Evolutionary conservation across 164 flowering plant species (phyloP).

Genomic region (Aristolochia fimbriata): DNA sequence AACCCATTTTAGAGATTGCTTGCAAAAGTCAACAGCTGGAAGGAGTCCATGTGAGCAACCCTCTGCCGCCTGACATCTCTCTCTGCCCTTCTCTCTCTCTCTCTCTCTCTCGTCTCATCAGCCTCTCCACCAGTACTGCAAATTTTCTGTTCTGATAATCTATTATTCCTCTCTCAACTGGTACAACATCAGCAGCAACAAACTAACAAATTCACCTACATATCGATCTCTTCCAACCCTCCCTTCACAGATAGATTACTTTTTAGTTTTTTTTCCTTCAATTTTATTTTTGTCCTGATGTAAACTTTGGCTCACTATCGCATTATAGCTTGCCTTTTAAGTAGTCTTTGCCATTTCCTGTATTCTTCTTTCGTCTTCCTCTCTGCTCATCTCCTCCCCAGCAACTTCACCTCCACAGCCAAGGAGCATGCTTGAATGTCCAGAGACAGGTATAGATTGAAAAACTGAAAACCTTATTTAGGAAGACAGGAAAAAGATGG

Average conservation of each 20-base stretch:
- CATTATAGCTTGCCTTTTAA: conserved; percentile 37
- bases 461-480: too few relatives aligned
- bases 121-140: too few relatives aligned
- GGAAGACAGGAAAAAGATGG: too few relatives aligned
- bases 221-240: conserved; percentile 8
- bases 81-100: not conserved
- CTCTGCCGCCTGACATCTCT: not conserved
- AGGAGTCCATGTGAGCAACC: conserved; percentile 17
- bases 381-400: conserved; percentile 10
- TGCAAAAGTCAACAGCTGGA: conserved; percentile 20
- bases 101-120: not conserved
- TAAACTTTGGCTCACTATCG: conserved; percentile 16
- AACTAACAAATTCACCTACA: conserved; percentile 9
- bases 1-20: conserved; percentile 8
- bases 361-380: conserved; percentile 2
- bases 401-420: conserved; percentile 11
- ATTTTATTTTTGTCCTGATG: too few relatives aligned
- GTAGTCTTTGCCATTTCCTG: conserved; percentile 15
- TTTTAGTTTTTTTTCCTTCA: conserved; percentile 4
- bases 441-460: conserved; percentile 50
- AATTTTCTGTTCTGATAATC: not conserved
- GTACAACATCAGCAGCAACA: conserved; percentile 3
- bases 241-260: not conserved
- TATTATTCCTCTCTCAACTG: conserved; percentile 8
- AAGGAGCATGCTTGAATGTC: conserved; percentile 70